Evolutionary conservation across 371 early-diverging fungal genomes (phyloP).

Genomic region (Mortierella sp.): DNA sequence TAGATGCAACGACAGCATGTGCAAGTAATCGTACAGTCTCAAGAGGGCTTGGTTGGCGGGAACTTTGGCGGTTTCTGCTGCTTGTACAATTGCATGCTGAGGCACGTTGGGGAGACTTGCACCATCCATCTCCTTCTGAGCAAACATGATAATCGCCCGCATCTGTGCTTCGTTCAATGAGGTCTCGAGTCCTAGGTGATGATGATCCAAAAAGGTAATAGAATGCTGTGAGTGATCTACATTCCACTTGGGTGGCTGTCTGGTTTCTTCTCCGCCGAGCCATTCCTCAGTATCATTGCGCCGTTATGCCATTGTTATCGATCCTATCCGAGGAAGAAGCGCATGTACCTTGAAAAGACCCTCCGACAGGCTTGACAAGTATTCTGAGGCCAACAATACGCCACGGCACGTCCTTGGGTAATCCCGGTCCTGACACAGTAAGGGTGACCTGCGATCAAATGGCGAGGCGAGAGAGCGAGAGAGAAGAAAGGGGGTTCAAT

Average conservation of each 20-base stretch:
- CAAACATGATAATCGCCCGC: slow-evolving; percentile 59
- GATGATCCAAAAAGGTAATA: background rate
- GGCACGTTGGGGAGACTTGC: slow-evolving; percentile 4
- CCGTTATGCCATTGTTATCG: too few species aligned
- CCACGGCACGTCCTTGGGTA: slow-evolving; percentile 59
- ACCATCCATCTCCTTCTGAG: slow-evolving; percentile 64
- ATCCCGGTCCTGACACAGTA: slow-evolving; percentile 67
- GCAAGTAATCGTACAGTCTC: slow-evolving; percentile 75
- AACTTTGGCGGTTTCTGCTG: background rate
- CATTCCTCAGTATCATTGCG: too few species aligned
- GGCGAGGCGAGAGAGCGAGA: too few species aligned
- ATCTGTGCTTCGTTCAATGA: slow-evolving; percentile 62
- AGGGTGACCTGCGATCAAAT: slow-evolving; percentile 57
- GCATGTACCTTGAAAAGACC: slow-evolving; percentile 43
- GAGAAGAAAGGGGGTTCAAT: background rate
- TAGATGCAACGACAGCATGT: slow-evolving; percentile 72
- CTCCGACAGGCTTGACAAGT: slow-evolving; percentile 57
- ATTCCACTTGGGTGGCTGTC: too few species aligned
- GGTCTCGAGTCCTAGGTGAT: slow-evolving; percentile 61
- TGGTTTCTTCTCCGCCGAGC: too few species aligned
- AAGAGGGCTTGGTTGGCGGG: slow-evolving; percentile 59
- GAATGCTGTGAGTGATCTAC: too few species aligned
- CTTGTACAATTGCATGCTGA: slow-evolving; percentile 9
- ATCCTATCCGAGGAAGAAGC: background rate
- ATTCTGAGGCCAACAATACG: slow-evolving; percentile 68